phyloP scores from a whole-genome alignment of 306 rosid genomes.

The Gleditsia sinensis region DNA sequence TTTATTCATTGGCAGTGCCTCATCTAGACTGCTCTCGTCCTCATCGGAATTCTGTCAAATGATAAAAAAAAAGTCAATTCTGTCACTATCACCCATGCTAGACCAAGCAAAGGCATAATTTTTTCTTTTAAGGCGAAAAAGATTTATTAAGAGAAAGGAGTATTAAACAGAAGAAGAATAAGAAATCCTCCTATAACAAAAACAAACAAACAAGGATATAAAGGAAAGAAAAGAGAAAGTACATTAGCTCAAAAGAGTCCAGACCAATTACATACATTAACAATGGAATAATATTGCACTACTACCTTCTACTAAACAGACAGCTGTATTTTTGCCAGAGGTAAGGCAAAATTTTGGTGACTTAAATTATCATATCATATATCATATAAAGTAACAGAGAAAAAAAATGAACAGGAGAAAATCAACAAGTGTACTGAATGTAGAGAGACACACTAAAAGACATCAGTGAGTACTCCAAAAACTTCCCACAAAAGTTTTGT shows the following conservation, averaged over 20 bases:
- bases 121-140: too few species aligned
- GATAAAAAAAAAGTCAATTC: conserved; percentile 1
- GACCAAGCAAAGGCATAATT: too few species aligned
- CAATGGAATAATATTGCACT: neutral
- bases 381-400: neutral
- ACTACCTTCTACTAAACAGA: neutral
- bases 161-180: too few species aligned
- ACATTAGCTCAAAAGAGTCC: neutral
- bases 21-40: conserved; percentile 50
- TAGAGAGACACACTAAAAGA: neutral
- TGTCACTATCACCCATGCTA: neutral
- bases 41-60: conserved; percentile 64
- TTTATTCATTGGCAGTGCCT: conserved; percentile 34
- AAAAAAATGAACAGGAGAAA: neutral
- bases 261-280: neutral
- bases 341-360: neutral
- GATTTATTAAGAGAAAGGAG: too few species aligned
- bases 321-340: neutral
- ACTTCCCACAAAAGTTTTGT: neutral
- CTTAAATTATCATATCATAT: neutral
- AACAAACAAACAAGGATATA: too few species aligned
- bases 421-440: neutral
- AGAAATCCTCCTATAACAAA: too few species aligned
- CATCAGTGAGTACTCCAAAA: conserved; percentile 17
- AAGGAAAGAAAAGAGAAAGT: neutral